Base-by-base conservation (phyloP, 1,284 basidiomycete genomes). In the Apiotrichum gamsii region DNA sequence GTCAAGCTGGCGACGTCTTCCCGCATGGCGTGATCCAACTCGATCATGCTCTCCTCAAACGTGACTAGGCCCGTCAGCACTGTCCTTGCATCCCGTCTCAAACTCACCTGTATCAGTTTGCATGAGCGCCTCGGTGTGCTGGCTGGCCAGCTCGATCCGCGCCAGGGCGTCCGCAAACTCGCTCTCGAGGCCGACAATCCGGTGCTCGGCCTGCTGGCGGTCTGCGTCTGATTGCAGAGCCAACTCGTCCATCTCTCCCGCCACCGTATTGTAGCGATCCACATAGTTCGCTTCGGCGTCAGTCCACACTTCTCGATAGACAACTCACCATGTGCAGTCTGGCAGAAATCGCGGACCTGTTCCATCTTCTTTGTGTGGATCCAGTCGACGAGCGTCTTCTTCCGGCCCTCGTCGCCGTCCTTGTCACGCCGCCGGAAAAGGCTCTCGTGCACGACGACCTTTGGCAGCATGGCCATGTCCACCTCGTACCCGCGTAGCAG, bases 211-310 rank as follows among this genome's bases (percentile, higher is more conserved):
- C 81, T 83, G 79, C 69, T 87, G 82, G 24, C 82, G 80, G 49
- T 80, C 78, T n/a, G 74, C 67, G 63, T 87, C 89, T 4, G 80
- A 81, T 21, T 84, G 82, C 1, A 81, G 81, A 0, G 88, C 85
- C 58, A 87, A 79, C 50, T 78, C 62, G 20, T 60, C 61, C 45
- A 71, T 56, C 35, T 62, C 56, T 1, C 46, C 38, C 8, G 60
- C 60, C 1, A 71, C 56, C 2, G 48, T 34, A 29, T 63, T 54
- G 45, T 60, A 70, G 1, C 64, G 59, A 5, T 51, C 48, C 3
- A 61, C 52, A 37, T 64, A 61, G 21, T 61, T 60, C 31, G 54
- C 68, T 69, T 41, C 3, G 6, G 21, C 13, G 16, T 34, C 19
- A 44, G 37, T 19, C 13, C 20, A 0, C 10, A n/a, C n/a, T n/a